Evolutionary conservation across 148 eudicot species (phyloP).

Genomic region (Arctostaphylos glauca): DNA sequence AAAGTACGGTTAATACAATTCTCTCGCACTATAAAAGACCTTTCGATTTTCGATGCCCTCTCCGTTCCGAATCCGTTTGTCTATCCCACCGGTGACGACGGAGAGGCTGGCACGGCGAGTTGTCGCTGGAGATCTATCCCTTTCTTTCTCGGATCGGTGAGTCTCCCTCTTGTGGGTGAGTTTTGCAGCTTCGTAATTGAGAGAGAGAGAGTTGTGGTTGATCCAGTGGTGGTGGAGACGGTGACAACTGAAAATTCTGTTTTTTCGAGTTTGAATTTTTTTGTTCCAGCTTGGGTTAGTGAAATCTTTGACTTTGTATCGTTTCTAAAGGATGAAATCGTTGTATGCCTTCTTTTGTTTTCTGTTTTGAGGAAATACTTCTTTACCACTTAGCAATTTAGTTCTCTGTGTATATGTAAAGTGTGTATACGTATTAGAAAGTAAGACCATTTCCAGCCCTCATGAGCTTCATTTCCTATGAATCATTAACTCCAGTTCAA

Average conservation of each 20-base stretch:
- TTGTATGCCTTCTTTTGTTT: not conserved
- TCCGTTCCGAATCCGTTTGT: not conserved
- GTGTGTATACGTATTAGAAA: not conserved
- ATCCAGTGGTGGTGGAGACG: not conserved
- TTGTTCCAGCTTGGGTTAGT: not conserved
- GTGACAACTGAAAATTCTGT: not conserved
- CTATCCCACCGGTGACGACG: not conserved
- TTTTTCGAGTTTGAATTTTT: not conserved
- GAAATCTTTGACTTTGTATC: constrained; percentile 7
- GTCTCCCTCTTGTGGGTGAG: not conserved
- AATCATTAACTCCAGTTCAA: not conserved
- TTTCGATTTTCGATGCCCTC: not conserved
- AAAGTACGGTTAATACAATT: not conserved
- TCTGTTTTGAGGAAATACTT: not conserved
- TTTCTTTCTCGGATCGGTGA: constrained; percentile 27
- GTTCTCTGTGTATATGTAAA: not conserved
- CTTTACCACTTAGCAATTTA: not conserved
- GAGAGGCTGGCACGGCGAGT: constrained; percentile 20
- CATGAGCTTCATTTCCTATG: not conserved
- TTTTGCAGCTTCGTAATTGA: not conserved
- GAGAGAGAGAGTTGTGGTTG: not conserved
- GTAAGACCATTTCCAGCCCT: not conserved
- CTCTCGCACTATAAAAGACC: not conserved
- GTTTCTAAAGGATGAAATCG: not conserved
- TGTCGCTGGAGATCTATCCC: constrained; percentile 31